A percentile compares a stretch with the other conserved stretches of the same genome.
These are phyloP conservation scores for Orobanche coerulescens DNA, from an alignment of 257 asterid genomes.

Conservation along the genomic window DNA sequence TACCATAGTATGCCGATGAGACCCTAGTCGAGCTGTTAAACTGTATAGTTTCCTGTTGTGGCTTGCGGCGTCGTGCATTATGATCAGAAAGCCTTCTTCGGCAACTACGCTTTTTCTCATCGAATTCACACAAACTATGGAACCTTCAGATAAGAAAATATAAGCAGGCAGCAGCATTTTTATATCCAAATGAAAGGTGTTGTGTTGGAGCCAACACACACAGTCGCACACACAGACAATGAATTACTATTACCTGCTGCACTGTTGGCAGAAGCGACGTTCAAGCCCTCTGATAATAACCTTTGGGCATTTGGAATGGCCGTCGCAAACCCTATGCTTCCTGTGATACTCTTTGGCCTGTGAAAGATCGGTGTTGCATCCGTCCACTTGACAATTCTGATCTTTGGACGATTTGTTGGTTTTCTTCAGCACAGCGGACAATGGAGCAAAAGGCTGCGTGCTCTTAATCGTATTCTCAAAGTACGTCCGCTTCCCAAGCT, in stretches of 20 bases:
- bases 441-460: slow-evolving; percentile 34
- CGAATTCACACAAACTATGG: slow-evolving; percentile 69
- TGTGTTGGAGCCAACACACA: too few species aligned
- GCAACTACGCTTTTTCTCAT: slow-evolving; percentile 84
- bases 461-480: slow-evolving; percentile 55
- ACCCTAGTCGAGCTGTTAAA: slow-evolving; percentile 46
- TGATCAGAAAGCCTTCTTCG: slow-evolving; percentile 86
- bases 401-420: slow-evolving; percentile 38
- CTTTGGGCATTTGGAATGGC: slow-evolving; percentile 71
- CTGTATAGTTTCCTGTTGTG: slow-evolving; percentile 58
- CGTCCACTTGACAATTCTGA: slow-evolving; percentile 72
- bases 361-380: slow-evolving; percentile 74
- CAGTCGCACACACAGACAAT: too few species aligned
- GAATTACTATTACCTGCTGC: slow-evolving; percentile 92
- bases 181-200: too few species aligned
- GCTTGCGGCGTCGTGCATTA: slow-evolving; percentile 89
- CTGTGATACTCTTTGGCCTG: slow-evolving; percentile 84
- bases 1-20: slow-evolving; percentile 64
- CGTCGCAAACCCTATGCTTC: slow-evolving; percentile 81
- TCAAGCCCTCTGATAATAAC: slow-evolving; percentile 62
- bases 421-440: slow-evolving; percentile 40
- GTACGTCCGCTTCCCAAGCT: slow-evolving; percentile 79
- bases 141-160: slow-evolving; percentile 46
- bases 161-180: too few species aligned
- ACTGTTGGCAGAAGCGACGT: slow-evolving; percentile 94